phyloP scores from a whole-genome alignment of 768 basidiomycete species.

The Rhodosporidiobolus sp. region DNA sequence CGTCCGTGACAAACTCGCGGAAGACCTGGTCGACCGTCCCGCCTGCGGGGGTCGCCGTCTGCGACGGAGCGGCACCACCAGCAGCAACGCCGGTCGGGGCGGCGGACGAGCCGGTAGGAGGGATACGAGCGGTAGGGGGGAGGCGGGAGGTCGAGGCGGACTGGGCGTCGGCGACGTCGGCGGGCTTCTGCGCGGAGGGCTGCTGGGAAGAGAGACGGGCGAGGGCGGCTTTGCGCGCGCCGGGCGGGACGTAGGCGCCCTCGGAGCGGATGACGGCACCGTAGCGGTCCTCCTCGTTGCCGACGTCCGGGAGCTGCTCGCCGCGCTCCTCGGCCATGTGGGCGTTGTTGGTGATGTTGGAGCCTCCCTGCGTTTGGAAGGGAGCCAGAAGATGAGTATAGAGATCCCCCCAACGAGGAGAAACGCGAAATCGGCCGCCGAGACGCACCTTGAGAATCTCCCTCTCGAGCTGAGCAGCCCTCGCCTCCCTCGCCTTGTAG shows the following conservation, averaged over 20 bases:
- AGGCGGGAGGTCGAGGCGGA: not conserved
- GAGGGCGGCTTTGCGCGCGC: slow-evolving; percentile 60
- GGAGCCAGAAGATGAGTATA: not conserved
- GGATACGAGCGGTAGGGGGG: slow-evolving; percentile 9
- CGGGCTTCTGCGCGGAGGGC: slow-evolving; percentile 38
- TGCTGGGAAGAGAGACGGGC: slow-evolving; percentile 7
- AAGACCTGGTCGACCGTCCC: slow-evolving; percentile 74
- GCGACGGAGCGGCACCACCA: slow-evolving; percentile 3
- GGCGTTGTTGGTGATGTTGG: slow-evolving; percentile 59
- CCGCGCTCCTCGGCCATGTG: slow-evolving; percentile 87
- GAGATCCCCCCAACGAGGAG: not conserved
- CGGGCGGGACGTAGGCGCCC: slow-evolving; percentile 92
- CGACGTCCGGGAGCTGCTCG: slow-evolving; percentile 63
- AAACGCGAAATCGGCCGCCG: slow-evolving; percentile 19
- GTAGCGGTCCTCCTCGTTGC: slow-evolving; percentile 96
- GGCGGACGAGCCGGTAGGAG: slow-evolving; percentile 44
- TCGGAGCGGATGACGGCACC: slow-evolving; percentile 83
- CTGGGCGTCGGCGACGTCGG: slow-evolving; percentile 36
- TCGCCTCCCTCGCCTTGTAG: slow-evolving; percentile 80
- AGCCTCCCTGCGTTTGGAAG: slow-evolving; percentile 11
- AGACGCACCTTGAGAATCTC: slow-evolving; percentile 78
- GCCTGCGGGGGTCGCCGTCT: slow-evolving; percentile 51
- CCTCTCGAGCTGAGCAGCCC: slow-evolving; percentile 80
- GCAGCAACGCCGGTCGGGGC: slow-evolving; percentile 13
- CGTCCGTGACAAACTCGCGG: slow-evolving; percentile 86